Base-by-base conservation (phyloP, 345 rosid species). In the Eutrema yunnanense region DNA sequence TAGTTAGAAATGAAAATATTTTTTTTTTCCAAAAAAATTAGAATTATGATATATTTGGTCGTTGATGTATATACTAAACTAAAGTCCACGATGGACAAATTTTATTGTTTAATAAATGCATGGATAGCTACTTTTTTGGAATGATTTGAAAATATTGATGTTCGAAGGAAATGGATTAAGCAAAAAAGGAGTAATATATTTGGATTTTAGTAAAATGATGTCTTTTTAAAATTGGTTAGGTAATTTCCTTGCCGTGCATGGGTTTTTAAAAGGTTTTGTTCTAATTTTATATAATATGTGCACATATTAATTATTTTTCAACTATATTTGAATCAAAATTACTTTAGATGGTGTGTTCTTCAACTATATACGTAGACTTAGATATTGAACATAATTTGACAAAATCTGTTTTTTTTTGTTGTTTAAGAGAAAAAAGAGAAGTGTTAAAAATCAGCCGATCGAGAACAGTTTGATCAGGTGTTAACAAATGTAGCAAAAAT, bases 41-140 rank as follows among this genome's bases (percentile, higher is more conserved):
- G 8, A 48, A 32, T 5, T 46, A 8, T 13, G 52, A 10, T 5
- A 46, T 52, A 43, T 54, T 72, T 73, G 36, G 29, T 57, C 59
- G 1, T 30, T 34, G 5, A 38, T 42, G 53, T 46, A 4, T 44
- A 40, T 34, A 62, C 52, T 53, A 55, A 62, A 55, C 30, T 14
- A 53, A 63, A 42, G 60, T 69, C 75, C 60, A 76, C 79, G 66
- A 70, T 69, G 52, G 63, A 19, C 30, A 62, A 69, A 60, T 55
- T 49, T 33, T 38, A 47, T 55, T 63, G 40, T 76, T 69, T 58
- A 62, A 46, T 30, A 32, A 13, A 38, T 44, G 16, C 40, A 69
- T 3, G 43, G 55, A 62, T 55, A 69, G 30, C 75, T 75, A 55
- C 65, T 44, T 30, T 75, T 70, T 70, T 70, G 54, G 64, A 73